These are phyloP conservation scores for Globomyces sp. DNA, from an alignment of 371 early-diverging fungal species.

Conservation along the genomic window DNA sequence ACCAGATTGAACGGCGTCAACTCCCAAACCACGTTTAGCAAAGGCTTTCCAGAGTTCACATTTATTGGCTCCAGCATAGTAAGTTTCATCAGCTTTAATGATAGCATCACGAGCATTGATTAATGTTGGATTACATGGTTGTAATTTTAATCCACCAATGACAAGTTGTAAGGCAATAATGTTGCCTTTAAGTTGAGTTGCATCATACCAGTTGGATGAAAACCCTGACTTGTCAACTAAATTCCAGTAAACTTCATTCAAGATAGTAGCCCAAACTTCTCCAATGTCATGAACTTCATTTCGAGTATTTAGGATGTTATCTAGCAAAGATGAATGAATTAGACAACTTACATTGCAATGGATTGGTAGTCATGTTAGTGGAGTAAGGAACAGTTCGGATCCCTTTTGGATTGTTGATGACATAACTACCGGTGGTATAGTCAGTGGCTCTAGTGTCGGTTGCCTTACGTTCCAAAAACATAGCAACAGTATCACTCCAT, in stretches of 20 bases:
- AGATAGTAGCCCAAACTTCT: conserved; percentile 33
- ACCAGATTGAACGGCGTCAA: conserved; percentile 1
- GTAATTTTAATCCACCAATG: conserved; percentile 50
- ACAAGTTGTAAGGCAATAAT: conserved; percentile 30
- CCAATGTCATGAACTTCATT: conserved; percentile 25
- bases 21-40: conserved; percentile 28
- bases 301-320: conserved; percentile 24
- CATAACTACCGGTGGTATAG: conserved; percentile 36
- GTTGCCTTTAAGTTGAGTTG: conserved; percentile 16
- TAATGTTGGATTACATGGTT: conserved; percentile 55
- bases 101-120: conserved; percentile 49
- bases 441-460: conserved; percentile 25
- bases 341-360: conserved; percentile 30
- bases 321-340: no score
- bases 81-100: conserved; percentile 39
- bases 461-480: conserved; percentile 21
- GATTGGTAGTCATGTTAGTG: conserved; percentile 38
- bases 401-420: conserved; percentile 21
- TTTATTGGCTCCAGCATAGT: conserved; percentile 17
- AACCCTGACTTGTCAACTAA: conserved; percentile 46
- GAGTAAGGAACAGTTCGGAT: conserved; percentile 47
- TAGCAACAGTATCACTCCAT: conserved; percentile 45
- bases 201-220: conserved; percentile 8
- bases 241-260: conserved; percentile 47
- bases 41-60: conserved; percentile 27